Percentiles rank a stretch among this genome's conserved stretches.
Conservation (phyloP, 352 stramenopile species). For the Phytophthora europaea region DNA sequence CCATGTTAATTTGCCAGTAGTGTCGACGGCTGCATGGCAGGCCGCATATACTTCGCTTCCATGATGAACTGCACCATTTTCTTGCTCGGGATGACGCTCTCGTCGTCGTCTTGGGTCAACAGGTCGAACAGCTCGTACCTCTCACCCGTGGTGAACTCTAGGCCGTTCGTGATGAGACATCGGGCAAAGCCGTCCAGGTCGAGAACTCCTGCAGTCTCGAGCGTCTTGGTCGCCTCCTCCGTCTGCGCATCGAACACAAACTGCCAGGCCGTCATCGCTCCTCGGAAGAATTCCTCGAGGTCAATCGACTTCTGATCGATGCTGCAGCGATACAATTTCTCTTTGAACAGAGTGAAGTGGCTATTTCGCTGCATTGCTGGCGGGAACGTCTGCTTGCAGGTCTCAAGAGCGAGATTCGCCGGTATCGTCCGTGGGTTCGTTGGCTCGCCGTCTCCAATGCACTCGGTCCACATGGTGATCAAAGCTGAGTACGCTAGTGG, state of each 20-base stretch:
- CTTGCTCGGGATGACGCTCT: constrained; percentile 39
- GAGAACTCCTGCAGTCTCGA: constrained; percentile 34
- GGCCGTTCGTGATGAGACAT: constrained; percentile 39
- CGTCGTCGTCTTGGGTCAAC: constrained; percentile 50
- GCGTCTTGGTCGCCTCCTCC: constrained; percentile 30
- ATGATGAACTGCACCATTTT: constrained; percentile 45
- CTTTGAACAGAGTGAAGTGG: constrained; percentile 45
- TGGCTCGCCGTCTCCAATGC: constrained; percentile 72
- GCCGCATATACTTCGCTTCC: constrained; percentile 40
- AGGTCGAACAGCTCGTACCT: constrained; percentile 68
- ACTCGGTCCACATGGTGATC: constrained; percentile 67
- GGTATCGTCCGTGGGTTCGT: constrained; percentile 27
- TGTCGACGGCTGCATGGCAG: neutral
- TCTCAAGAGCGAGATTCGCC: constrained; percentile 46
- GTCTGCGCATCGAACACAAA: constrained; percentile 45
- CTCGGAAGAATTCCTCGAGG: constrained; percentile 52
- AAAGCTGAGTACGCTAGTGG: constrained; percentile 52
- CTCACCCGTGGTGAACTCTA: constrained; percentile 69
- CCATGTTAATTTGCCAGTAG: constrained; percentile 4
- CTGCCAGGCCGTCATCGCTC: constrained; percentile 57
- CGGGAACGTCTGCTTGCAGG: constrained; percentile 55
- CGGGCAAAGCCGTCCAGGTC: constrained; percentile 54
- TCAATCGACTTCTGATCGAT: constrained; percentile 57
- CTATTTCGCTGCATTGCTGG: constrained; percentile 46
- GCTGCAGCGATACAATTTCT: constrained; percentile 48